Conservation (phyloP, 345 rosid species). For the Gossypium longicalyx region DNA sequence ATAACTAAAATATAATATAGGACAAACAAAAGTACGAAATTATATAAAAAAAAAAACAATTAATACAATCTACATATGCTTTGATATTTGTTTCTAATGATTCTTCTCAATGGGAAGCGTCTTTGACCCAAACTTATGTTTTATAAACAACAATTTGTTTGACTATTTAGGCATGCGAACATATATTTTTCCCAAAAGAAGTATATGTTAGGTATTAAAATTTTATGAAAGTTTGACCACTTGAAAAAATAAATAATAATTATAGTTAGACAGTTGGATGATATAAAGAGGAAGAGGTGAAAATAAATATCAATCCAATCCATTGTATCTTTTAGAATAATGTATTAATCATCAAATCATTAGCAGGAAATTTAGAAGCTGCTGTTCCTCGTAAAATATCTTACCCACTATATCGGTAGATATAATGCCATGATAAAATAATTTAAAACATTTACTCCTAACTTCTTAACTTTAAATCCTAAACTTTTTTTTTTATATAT, state of each 20-base stretch:
- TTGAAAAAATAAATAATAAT: background rate
- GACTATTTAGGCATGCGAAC: constrained; percentile 27
- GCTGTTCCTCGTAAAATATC: background rate
- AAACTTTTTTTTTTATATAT: too few relatives aligned
- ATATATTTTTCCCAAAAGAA: background rate
- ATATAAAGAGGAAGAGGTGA: background rate
- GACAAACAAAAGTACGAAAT: background rate
- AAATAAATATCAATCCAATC: constrained; percentile 8
- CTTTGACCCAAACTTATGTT: constrained; percentile 47
- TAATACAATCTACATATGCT: too few relatives aligned
- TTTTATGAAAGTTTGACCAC: constrained; percentile 29
- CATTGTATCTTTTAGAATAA: constrained; percentile 21
- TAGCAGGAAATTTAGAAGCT: background rate
- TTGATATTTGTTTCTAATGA: background rate
- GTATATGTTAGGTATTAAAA: constrained; percentile 37
- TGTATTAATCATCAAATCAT: background rate
- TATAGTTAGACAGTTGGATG: background rate
- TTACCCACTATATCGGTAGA: background rate
- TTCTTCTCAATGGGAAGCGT: constrained; percentile 36
- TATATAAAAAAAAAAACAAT: too few relatives aligned
- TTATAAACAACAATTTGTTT: constrained; percentile 13
- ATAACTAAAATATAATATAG: background rate
- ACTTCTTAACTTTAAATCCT: too few relatives aligned
- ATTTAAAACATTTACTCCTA: background rate
- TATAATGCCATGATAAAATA: background rate